Percentiles rank a stretch among this genome's conserved stretches.
Conservation (phyloP, 1,284 basidiomycete genomes). For the Athelia sp. region DNA sequence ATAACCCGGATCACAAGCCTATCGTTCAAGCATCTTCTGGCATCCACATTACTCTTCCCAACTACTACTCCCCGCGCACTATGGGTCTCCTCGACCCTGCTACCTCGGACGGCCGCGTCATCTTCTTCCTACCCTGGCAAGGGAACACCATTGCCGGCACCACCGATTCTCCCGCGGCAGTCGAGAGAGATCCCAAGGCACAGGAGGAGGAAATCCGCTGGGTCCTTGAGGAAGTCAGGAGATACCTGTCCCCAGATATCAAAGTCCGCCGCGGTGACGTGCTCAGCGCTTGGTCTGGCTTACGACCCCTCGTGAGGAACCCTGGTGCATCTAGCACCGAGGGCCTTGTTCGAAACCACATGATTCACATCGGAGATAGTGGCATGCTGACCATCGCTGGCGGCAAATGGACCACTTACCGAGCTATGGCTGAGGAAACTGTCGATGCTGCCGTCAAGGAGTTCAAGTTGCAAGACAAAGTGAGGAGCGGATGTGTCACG, state of each 20-base stretch:
- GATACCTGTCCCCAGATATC: constrained; percentile 90
- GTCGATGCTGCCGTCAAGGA: constrained; percentile 85
- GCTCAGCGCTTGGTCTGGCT: constrained; percentile 91
- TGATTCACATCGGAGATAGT: constrained; percentile 81
- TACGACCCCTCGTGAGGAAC: constrained; percentile 88
- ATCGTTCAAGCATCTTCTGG: constrained; percentile 94
- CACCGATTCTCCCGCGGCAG: constrained; percentile 82
- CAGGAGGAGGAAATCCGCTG: constrained; percentile 94
- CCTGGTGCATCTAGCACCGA: constrained; percentile 79
- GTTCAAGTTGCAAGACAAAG: constrained; percentile 60
- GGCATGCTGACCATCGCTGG: constrained; percentile 94
- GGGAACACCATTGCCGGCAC: constrained; percentile 97
- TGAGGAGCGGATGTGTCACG: constrained; percentile 72
- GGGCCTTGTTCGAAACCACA: constrained; percentile 90
- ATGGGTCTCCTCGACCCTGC: constrained; percentile 97
- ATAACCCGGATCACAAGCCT: constrained; percentile 76
- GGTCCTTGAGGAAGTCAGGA: constrained; percentile 90
- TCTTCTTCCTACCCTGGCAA: constrained; percentile 99
- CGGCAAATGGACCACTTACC: constrained; percentile 98
- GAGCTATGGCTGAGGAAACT: constrained; percentile 95
- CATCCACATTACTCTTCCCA: constrained; percentile 94
- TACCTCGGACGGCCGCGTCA: constrained; percentile 94
- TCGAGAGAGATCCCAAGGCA: constrained; percentile 79
- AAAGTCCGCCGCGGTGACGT: constrained; percentile 95
- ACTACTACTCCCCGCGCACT: constrained; percentile 92